Conservation (phyloP, 2,329 filamentous ascomycete species). For the Pyrenochaeta sp. region DNA sequence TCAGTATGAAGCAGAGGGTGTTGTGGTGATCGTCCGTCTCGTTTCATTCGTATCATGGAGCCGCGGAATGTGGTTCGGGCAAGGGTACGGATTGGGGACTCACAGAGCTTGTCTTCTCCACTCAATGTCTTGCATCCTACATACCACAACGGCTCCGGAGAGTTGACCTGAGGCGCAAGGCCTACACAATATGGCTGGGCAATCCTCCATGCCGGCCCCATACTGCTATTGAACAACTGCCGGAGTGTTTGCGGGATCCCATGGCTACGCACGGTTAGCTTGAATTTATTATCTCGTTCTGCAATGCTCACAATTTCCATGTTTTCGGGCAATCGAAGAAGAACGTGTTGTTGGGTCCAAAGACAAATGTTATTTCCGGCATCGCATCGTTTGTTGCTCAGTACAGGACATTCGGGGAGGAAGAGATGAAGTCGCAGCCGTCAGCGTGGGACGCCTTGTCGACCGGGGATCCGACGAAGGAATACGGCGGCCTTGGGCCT, state of each 20-base stretch:
- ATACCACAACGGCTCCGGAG: conserved; percentile 45
- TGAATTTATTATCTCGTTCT: not conserved
- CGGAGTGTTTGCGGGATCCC: conserved; percentile 44
- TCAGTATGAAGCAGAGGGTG: conserved; percentile 20
- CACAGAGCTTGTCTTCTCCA: conserved; percentile 48
- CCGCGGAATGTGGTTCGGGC: conserved; percentile 7
- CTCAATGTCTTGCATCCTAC: conserved; percentile 42
- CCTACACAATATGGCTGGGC: conserved; percentile 45
- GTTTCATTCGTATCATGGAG: conserved; percentile 13
- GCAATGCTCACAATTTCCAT: conserved; percentile 46
- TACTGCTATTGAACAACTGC: conserved; percentile 44
- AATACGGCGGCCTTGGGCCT: not conserved
- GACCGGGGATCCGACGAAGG: conserved; percentile 4
- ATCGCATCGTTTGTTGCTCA: conserved; percentile 29
- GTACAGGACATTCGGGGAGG: not conserved
- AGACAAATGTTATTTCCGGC: conserved; percentile 46
- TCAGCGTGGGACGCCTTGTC: conserved; percentile 15
- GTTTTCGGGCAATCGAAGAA: conserved; percentile 48
- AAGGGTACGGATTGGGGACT: conserved; percentile 21
- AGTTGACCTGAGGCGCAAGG: conserved; percentile 39
- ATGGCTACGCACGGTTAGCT: conserved; percentile 39
- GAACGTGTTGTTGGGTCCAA: conserved; percentile 47
- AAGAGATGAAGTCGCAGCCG: conserved; percentile 5
- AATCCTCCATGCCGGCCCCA: conserved; percentile 43
- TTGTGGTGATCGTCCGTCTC: conserved; percentile 13